Percentiles rank a stretch among this genome's conserved stretches.
phyloP scores from a whole-genome alignment of 805 yeast species.

The Wickerhamiella spandovensis region DNA sequence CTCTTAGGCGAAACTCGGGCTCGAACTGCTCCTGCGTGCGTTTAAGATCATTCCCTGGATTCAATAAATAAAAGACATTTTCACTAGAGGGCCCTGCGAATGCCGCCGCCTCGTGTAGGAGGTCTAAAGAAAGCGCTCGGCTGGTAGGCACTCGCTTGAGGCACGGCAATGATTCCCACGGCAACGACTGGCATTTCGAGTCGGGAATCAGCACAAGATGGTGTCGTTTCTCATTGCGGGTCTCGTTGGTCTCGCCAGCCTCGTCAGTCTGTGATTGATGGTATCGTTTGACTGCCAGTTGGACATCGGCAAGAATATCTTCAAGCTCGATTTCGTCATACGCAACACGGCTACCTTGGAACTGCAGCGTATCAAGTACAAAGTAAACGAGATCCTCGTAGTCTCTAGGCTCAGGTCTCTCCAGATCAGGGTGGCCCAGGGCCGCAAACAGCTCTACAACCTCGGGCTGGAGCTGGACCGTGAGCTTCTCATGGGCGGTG shows the following conservation, averaged over 20 bases:
- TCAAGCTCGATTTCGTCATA: constrained; percentile 55
- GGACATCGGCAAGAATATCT: constrained; percentile 38
- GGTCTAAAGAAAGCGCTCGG: constrained; percentile 30
- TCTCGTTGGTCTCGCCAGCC: too few species aligned
- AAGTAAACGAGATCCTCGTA: constrained; percentile 50
- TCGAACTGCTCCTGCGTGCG: constrained; percentile 51
- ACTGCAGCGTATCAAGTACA: constrained; percentile 44
- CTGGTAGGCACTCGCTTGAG: constrained; percentile 6
- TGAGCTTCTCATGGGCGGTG: constrained; percentile 24
- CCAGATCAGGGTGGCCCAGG: constrained; percentile 25
- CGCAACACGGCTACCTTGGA: constrained; percentile 51
- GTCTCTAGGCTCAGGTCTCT: constrained; percentile 22
- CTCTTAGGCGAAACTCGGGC: constrained; percentile 27
- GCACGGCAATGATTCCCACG: constrained; percentile 73
- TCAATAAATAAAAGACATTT: constrained; percentile 42
- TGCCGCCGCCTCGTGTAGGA: constrained; percentile 6
- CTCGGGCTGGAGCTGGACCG: constrained; percentile 1
- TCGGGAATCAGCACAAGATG: constrained; percentile 67
- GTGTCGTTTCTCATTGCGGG: constrained; percentile 11
- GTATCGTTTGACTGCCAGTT: constrained; percentile 31
- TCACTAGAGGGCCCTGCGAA: neutral
- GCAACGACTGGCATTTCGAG: constrained; percentile 50
- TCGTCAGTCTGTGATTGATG: constrained; percentile 10
- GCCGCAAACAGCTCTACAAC: constrained; percentile 35
- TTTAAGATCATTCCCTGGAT: constrained; percentile 68